A percentile compares a stretch with the other conserved stretches of the same genome.
These are phyloP conservation scores for Fusarium newnesense DNA, from an alignment of 2,329 filamentous ascomycete genomes.

Conservation along the genomic window DNA sequence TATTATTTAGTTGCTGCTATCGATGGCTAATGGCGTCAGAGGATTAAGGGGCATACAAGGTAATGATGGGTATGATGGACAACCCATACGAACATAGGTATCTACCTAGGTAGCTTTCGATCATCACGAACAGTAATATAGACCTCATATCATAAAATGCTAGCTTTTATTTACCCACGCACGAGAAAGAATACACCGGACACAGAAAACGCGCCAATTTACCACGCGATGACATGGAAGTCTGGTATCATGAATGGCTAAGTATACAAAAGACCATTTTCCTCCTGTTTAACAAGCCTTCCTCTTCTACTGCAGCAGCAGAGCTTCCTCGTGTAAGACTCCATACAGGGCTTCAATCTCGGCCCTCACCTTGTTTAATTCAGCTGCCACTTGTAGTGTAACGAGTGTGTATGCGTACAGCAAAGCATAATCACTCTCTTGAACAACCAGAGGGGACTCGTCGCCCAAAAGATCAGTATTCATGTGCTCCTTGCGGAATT, in stretches of 20 bases:
- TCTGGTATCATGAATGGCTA: neutral
- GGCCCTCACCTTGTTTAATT: slow-evolving; percentile 67
- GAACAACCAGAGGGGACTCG: slow-evolving; percentile 54
- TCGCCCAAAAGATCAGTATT: slow-evolving; percentile 43
- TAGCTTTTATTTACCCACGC: neutral
- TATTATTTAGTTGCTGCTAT: neutral
- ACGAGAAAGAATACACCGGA: neutral
- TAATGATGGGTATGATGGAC: slow-evolving; percentile 28
- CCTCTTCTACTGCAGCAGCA: slow-evolving; percentile 62
- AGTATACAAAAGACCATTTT: slow-evolving; percentile 13
- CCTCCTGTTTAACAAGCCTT: neutral
- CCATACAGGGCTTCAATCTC: slow-evolving; percentile 74
- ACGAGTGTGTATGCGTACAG: slow-evolving; percentile 89
- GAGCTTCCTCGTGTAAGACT: slow-evolving; percentile 67
- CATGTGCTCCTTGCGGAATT: slow-evolving; percentile 78
- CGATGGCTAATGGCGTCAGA: slow-evolving; percentile 12
- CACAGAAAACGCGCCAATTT: neutral
- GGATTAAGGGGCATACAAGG: neutral
- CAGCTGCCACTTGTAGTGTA: slow-evolving; percentile 73
- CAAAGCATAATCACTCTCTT: slow-evolving; percentile 87
- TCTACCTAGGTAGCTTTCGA: neutral
- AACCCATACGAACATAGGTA: neutral
- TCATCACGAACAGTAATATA: neutral
- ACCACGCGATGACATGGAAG: neutral
- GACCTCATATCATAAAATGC: neutral